Evolutionary conservation across 2,329 filamentous ascomycete genomes (phyloP).

Genomic region (Elsinoe fawcettii): DNA sequence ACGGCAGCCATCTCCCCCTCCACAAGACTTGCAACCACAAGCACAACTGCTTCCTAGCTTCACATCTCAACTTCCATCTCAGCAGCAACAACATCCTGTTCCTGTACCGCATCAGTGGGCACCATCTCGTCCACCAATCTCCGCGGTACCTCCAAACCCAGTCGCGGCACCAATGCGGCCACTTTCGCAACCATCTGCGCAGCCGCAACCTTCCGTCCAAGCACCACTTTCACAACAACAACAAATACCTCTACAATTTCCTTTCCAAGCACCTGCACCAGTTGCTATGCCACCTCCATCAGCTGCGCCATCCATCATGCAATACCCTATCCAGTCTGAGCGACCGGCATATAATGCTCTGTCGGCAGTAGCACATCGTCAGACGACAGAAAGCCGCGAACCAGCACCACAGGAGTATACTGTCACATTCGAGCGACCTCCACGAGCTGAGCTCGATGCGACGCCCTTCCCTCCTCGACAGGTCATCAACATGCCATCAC

Average conservation of each 20-base stretch:
- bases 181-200: too few species aligned
- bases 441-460: slow-evolving; percentile 1
- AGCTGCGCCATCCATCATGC: neutral
- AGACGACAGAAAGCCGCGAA: neutral
- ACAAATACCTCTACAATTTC: neutral
- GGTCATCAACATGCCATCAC: neutral
- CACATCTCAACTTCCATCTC: neutral
- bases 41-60: neutral
- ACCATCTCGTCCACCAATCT: neutral
- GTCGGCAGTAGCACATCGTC: slow-evolving; percentile 5
- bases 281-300: neutral
- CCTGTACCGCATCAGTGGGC: neutral
- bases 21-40: neutral
- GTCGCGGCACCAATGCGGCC: neutral
- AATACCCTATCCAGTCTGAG: neutral
- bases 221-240: neutral
- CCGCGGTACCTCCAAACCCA: neutral
- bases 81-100: neutral
- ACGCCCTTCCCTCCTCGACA: slow-evolving; percentile 4
- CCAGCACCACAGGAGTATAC: slow-evolving; percentile 9
- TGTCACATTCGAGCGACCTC: slow-evolving; percentile 8
- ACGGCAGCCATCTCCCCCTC: neutral
- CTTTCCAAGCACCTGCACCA: neutral
- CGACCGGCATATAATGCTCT: slow-evolving; percentile 6
- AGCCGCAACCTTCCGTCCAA: neutral